A percentile compares a stretch with the other conserved stretches of the same genome.
Evolutionary conservation across 768 basidiomycete species (phyloP).

Genomic region (Psilocybe sp.): DNA sequence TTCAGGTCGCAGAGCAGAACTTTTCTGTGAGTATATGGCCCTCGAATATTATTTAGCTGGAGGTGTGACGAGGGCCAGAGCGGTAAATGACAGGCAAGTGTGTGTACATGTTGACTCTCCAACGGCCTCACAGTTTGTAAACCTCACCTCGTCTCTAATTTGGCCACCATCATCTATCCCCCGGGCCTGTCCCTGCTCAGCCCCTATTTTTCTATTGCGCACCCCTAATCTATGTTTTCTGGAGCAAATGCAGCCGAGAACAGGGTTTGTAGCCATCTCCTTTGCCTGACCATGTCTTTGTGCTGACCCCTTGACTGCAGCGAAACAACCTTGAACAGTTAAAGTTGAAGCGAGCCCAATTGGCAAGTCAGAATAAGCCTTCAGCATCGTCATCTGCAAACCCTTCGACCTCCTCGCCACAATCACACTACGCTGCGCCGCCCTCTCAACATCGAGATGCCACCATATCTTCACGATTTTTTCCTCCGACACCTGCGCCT

Average conservation of each 20-base stretch:
- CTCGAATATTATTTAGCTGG: no score
- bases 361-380: constrained; percentile 25
- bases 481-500: constrained; percentile 38
- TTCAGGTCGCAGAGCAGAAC: no score
- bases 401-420: constrained; percentile 17
- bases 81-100: no score
- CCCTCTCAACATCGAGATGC: constrained; percentile 77
- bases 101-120: no score
- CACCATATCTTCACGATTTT: constrained; percentile 64
- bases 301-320: constrained; percentile 12
- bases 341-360: constrained; percentile 37
- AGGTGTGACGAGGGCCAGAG: no score
- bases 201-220: no score
- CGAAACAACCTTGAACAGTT: constrained; percentile 49
- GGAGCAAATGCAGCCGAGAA: background rate
- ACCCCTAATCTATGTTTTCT: no score
- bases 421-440: constrained; percentile 31
- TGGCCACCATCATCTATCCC: no score
- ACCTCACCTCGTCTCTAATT: no score
- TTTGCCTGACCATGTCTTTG: background rate
- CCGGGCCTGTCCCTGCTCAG: no score
- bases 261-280: background rate
- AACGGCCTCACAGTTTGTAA: no score
- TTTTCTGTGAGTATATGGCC: no score
- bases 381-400: constrained; percentile 25